Conservation (phyloP, 2,329 filamentous ascomycete genomes). For the Davidsoniella eucalypti region DNA sequence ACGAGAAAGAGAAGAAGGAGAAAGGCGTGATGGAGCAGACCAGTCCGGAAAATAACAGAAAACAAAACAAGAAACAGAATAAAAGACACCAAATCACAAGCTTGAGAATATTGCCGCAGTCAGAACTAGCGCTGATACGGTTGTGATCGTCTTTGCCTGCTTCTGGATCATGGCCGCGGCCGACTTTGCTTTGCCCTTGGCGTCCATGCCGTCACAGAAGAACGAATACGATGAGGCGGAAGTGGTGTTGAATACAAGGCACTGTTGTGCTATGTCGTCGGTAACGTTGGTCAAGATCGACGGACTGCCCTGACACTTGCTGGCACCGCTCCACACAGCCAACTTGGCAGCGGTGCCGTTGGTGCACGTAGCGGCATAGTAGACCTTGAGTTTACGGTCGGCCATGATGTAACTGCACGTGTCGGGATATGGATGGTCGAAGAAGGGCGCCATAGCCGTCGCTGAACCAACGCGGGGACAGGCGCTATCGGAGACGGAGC, state of each 20-base stretch:
- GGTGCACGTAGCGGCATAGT: slow-evolving; percentile 9
- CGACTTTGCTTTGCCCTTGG: slow-evolving; percentile 9
- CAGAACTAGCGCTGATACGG: slow-evolving; percentile 3
- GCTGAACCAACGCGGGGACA: slow-evolving; percentile 9
- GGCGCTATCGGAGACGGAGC: slow-evolving; percentile 10
- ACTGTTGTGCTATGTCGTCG: slow-evolving; percentile 14
- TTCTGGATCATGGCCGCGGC: slow-evolving; percentile 7
- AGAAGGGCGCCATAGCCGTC: slow-evolving; percentile 7
- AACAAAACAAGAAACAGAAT: neutral
- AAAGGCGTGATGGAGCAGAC: too few relatives aligned
- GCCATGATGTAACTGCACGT: slow-evolving; percentile 12
- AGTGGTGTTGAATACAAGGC: slow-evolving; percentile 12
- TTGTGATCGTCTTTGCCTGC: slow-evolving; percentile 8
- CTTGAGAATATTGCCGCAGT: slow-evolving; percentile 11
- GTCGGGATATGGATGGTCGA: slow-evolving; percentile 12
- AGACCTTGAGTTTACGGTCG: slow-evolving; percentile 12
- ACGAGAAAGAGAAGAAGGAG: neutral
- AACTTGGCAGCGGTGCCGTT: slow-evolving; percentile 16
- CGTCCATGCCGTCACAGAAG: slow-evolving; percentile 12
- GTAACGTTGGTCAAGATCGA: slow-evolving; percentile 45
- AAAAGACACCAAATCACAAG: neutral
- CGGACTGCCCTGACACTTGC: slow-evolving; percentile 53
- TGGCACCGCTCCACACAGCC: slow-evolving; percentile 32
- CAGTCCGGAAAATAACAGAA: neutral
- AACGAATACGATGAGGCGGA: slow-evolving; percentile 10